phyloP scores from a whole-genome alignment of 768 basidiomycete genomes.

The Leccinum uliginosum region DNA sequence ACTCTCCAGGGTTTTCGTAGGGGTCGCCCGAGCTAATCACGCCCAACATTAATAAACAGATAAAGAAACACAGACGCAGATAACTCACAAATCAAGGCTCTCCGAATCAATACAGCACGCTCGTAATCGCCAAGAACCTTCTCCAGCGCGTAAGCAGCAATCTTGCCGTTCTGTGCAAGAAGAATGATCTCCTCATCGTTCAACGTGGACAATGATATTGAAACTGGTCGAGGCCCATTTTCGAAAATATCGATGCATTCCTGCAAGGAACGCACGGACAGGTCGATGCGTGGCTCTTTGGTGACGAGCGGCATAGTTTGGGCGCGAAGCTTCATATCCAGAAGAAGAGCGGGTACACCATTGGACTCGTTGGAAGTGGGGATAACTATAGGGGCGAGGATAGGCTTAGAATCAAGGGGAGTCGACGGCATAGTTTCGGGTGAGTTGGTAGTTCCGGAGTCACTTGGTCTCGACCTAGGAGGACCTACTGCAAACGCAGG shows the following conservation, averaged over 20 bases:
- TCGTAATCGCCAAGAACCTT: constrained; percentile 89
- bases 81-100: constrained; percentile 83
- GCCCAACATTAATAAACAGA: constrained; percentile 8
- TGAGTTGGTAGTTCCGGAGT: constrained; percentile 14
- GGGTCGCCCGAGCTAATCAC: constrained; percentile 84
- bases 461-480: constrained; percentile 17
- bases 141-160: constrained; percentile 92
- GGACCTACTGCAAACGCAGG: constrained; percentile 27
- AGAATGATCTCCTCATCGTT: constrained; percentile 91
- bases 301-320: constrained; percentile 16
- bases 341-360: constrained; percentile 27
- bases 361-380: constrained; percentile 14
- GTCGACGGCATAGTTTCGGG: constrained; percentile 18
- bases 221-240: constrained; percentile 60
- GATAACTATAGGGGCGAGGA: constrained; percentile 25
- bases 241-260: constrained; percentile 81
- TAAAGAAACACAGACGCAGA: neutral
- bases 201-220: constrained; percentile 53
- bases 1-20: constrained; percentile 76
- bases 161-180: constrained; percentile 86
- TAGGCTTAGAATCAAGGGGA: constrained; percentile 7
- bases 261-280: constrained; percentile 51
- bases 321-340: constrained; percentile 33
- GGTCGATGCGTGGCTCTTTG: constrained; percentile 12
- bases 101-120: constrained; percentile 79